Base-by-base conservation (phyloP, 306 rosid genomes). In the Mucuna pruriens region DNA sequence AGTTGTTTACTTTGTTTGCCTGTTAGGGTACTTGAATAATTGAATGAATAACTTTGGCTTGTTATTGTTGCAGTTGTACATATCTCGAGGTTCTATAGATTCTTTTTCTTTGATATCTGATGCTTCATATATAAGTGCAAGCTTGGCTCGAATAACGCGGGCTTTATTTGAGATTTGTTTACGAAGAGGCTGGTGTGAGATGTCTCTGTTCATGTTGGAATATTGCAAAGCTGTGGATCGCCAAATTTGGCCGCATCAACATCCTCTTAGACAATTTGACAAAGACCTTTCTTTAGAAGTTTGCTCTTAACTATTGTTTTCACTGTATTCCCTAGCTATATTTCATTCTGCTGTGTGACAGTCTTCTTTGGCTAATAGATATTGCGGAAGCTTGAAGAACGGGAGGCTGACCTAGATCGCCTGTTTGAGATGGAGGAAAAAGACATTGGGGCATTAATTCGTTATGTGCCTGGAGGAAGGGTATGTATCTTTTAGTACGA, bases 171-270 rank as follows among this genome's bases (percentile, higher is more conserved):
- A 95, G 89, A 91, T 95, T 74, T 95, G 97, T 70, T 77, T 95
- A 71, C 89, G 97, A 52, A 93, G 91, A 78, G 97, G 97, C 85
- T 95, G 99, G 99, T 90, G 92, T 64, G 99, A 92, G 88, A 95
- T 93, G 95, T 52, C 97, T 48, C 39, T 93, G 87, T 93, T 91
- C 83, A 90, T 95, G 99, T 87, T 95, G 91, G 97, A 95, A 76
- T 95, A 93, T 85, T 93, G 99, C 93, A 95, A 93, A 85, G 97
- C 97, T 46, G 99, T 95, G 82, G 99, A 95, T 86, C 97, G 94
- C 76, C 94, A 92, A 93, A 78, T 95, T 83, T 95, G 99, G 99
- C 97, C 99, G 0, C 90, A 91, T 79, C 97, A 82, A 69, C 97
- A 95, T 93, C 97, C 99, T 63, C 94, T 95, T 76, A 85, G 99